These are phyloP conservation scores for Trametes coccinea DNA, from an alignment of 768 basidiomycete species.

Conservation along the genomic window DNA sequence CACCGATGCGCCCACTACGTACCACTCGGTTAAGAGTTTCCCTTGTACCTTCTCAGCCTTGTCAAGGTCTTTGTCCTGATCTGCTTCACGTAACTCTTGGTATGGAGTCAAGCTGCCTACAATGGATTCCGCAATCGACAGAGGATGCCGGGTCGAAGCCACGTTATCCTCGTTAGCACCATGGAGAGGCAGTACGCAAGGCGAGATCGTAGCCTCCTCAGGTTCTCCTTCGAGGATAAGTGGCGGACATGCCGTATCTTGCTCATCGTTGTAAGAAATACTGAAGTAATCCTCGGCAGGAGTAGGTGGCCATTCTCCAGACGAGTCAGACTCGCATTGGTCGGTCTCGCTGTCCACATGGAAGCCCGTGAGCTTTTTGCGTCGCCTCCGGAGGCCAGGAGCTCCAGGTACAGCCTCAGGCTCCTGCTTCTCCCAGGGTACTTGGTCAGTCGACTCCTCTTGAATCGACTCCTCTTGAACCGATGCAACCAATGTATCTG, in stretches of 20 bases:
- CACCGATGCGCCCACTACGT: conserved; percentile 61
- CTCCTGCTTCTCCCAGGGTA: not conserved
- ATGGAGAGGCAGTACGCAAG: conserved; percentile 19
- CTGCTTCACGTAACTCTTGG: conserved; percentile 50
- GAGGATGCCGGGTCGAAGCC: conserved; percentile 25
- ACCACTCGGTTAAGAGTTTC: conserved; percentile 62
- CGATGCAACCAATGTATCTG: conserved; percentile 22
- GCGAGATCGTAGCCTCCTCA: not conserved
- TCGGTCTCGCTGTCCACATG: conserved; percentile 45
- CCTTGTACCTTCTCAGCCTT: conserved; percentile 52
- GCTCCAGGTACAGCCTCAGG: not conserved
- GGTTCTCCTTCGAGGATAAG: not conserved
- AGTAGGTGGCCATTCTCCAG: conserved; percentile 19
- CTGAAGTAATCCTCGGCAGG: conserved; percentile 19
- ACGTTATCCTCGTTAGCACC: conserved; percentile 23
- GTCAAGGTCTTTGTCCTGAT: conserved; percentile 35
- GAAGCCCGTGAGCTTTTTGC: conserved; percentile 42
- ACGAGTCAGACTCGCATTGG: conserved; percentile 28
- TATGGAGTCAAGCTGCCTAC: conserved; percentile 59
- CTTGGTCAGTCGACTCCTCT: not conserved
- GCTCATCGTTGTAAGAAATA: conserved; percentile 7
- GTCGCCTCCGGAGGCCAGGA: conserved; percentile 21
- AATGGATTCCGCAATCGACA: conserved; percentile 22
- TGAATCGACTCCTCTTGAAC: not conserved
- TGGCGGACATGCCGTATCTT: not conserved